Evolutionary conservation across 805 yeast species (phyloP).

Genomic region (Metschnikowia amazonensis): DNA sequence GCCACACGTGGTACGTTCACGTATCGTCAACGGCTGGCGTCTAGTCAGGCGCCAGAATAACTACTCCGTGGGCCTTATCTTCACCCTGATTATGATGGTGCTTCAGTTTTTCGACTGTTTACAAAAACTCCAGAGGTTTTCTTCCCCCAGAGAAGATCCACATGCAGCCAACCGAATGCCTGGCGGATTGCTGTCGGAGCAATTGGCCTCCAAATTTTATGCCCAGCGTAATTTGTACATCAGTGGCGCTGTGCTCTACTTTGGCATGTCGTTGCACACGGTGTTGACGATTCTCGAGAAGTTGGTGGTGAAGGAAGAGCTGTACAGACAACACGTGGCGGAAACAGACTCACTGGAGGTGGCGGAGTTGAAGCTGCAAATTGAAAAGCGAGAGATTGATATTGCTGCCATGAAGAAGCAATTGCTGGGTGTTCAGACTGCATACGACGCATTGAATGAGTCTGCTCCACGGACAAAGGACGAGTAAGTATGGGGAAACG

Average conservation of each 20-base stretch:
- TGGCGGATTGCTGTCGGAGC: constrained; percentile 40
- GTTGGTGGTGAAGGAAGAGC: constrained; percentile 44
- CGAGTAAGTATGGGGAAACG: constrained; percentile 6
- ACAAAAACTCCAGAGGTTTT: constrained; percentile 35
- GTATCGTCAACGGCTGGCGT: constrained; percentile 37
- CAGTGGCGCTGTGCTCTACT: constrained; percentile 59
- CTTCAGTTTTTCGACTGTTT: constrained; percentile 54
- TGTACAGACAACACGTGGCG: constrained; percentile 19
- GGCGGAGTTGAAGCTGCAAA: constrained; percentile 31
- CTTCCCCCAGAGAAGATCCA: constrained; percentile 2
- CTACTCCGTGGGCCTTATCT: constrained; percentile 42
- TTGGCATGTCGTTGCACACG: constrained; percentile 51
- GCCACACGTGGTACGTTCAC: constrained; percentile 45
- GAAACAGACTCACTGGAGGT: constrained; percentile 22
- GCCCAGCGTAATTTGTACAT: constrained; percentile 61
- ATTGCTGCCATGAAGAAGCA: constrained; percentile 48
- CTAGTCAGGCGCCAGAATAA: constrained; percentile 35
- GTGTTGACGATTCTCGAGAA: constrained; percentile 50
- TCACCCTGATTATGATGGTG: constrained; percentile 40
- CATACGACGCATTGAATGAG: constrained; percentile 41
- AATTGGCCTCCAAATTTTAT: constrained; percentile 56
- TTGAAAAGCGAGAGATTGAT: constrained; percentile 41
- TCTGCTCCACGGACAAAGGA: constrained; percentile 13
- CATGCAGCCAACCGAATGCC: neutral
- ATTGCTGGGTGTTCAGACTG: constrained; percentile 46